Evolutionary conservation across 1,139 yeast species (phyloP).

Genomic region (Magnusiomyces ingens): DNA sequence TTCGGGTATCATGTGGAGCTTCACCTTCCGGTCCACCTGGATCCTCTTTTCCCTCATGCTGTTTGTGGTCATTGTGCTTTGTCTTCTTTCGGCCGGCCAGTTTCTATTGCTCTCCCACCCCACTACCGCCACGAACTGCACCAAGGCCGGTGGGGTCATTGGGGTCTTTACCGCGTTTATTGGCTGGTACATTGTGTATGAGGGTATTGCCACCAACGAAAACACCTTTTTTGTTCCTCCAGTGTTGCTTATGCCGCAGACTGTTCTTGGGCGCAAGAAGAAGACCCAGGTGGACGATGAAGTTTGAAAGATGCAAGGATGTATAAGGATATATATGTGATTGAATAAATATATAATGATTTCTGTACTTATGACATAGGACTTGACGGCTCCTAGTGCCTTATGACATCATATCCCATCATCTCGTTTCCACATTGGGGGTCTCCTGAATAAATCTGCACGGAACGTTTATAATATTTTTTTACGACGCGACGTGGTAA

Average conservation of each 20-base stretch:
- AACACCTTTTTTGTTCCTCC: slow-evolving; percentile 58
- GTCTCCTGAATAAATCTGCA: too few relatives aligned
- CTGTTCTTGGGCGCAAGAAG: slow-evolving; percentile 13
- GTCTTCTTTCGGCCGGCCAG: slow-evolving; percentile 52
- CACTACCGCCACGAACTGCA: slow-evolving; percentile 36
- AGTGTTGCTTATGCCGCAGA: slow-evolving; percentile 38
- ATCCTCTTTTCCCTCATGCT: slow-evolving; percentile 65
- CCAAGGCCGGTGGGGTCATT: slow-evolving; percentile 72
- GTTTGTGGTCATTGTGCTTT: slow-evolving; percentile 56
- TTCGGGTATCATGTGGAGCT: slow-evolving; percentile 57
- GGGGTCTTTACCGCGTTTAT: slow-evolving; percentile 70
- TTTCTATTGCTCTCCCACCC: slow-evolving; percentile 24
- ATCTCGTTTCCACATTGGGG: too few relatives aligned
- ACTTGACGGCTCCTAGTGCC: too few relatives aligned
- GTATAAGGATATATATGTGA: too few relatives aligned
- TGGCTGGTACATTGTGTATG: slow-evolving; percentile 87
- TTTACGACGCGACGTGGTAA: too few relatives aligned
- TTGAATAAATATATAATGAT: not conserved
- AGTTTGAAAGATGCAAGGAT: not conserved
- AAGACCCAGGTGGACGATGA: not conserved
- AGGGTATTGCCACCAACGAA: slow-evolving; percentile 70
- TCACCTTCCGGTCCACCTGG: slow-evolving; percentile 73
- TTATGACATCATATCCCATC: too few relatives aligned
- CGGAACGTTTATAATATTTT: too few relatives aligned
- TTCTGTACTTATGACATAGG: too few relatives aligned